phyloP scores from a whole-genome alignment of 352 stramenopile genomes.

The Phytopythium aichiense region DNA sequence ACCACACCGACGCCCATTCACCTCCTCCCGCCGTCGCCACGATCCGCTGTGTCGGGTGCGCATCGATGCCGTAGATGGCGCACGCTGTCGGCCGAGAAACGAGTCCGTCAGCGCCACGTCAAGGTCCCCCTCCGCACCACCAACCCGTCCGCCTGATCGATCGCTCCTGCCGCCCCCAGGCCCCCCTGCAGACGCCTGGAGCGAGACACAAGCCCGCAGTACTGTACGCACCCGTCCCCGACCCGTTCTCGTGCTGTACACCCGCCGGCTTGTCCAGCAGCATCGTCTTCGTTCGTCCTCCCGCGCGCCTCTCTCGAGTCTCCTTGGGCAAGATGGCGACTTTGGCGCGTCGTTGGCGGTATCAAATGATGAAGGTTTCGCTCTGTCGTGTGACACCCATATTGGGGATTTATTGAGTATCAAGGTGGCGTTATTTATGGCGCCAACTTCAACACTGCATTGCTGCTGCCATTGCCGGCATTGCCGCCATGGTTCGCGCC shows the following conservation, averaged over 20 bases:
- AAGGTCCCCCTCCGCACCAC: no score
- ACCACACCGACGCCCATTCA: slow-evolving; percentile 5
- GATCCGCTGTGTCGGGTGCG: slow-evolving; percentile 63
- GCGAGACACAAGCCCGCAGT: slow-evolving; percentile 5
- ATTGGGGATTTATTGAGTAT: no score
- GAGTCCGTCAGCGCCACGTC: background rate
- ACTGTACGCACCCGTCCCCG: slow-evolving; percentile 43
- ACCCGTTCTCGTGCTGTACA: slow-evolving; percentile 72
- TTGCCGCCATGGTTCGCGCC: background rate
- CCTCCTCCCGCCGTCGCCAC: slow-evolving; percentile 78
- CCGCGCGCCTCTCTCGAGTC: no score
- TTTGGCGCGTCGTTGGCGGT: no score
- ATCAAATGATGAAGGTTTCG: no score
- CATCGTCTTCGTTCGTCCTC: slow-evolving; percentile 26
- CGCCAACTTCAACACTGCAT: background rate
- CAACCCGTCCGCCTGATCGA: no score
- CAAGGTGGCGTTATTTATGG: no score
- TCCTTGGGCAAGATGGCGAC: no score
- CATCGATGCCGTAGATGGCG: slow-evolving; percentile 84
- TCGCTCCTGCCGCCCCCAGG: background rate
- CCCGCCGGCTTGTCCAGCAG: slow-evolving; percentile 77
- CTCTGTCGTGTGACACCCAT: no score
- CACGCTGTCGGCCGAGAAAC: slow-evolving; percentile 29
- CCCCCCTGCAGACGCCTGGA: no score
- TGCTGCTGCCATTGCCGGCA: background rate